Conservation (phyloP, 2,329 filamentous ascomycete species). For the Nothopassalora personata region DNA sequence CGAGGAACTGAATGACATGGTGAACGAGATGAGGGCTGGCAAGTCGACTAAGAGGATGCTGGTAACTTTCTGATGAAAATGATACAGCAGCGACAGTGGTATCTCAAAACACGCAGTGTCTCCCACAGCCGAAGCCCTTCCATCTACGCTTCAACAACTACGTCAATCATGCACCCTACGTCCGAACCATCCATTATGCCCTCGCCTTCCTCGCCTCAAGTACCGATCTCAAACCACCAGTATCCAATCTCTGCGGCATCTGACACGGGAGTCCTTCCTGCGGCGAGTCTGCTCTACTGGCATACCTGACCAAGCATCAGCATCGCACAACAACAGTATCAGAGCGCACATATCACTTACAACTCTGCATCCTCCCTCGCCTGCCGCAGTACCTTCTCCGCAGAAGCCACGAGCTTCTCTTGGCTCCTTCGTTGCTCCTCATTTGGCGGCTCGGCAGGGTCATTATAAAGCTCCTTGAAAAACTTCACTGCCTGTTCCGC, state of each 20-base stretch:
- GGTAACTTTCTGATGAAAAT: constrained; percentile 8
- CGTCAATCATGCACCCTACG: not conserved
- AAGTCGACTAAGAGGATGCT: constrained; percentile 18
- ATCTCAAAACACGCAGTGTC: not conserved
- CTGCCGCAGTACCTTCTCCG: constrained; percentile 7
- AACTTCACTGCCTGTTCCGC: constrained; percentile 10
- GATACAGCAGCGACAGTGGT: not conserved
- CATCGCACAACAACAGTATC: not conserved
- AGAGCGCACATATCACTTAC: constrained; percentile 8
- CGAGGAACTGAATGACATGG: constrained; percentile 19
- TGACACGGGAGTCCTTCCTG: not conserved
- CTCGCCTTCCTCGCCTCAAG: not conserved
- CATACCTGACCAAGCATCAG: not conserved
- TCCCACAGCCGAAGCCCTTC: not conserved
- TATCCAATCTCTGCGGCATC: not conserved
- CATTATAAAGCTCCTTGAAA: constrained; percentile 8
- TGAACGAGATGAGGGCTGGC: constrained; percentile 18
- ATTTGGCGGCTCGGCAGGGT: constrained; percentile 8
- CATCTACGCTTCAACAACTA: not conserved
- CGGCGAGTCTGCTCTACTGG: constrained; percentile 1
- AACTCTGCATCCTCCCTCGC: constrained; percentile 8
- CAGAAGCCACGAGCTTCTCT: constrained; percentile 6
- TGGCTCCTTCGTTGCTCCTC: constrained; percentile 11
- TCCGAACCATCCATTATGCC: not conserved
- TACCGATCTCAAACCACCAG: not conserved